A percentile compares a stretch with the other conserved stretches of the same genome.
phyloP scores from a whole-genome alignment of 495 filamentous ascomycete species.

The Lepraria neglecta region DNA sequence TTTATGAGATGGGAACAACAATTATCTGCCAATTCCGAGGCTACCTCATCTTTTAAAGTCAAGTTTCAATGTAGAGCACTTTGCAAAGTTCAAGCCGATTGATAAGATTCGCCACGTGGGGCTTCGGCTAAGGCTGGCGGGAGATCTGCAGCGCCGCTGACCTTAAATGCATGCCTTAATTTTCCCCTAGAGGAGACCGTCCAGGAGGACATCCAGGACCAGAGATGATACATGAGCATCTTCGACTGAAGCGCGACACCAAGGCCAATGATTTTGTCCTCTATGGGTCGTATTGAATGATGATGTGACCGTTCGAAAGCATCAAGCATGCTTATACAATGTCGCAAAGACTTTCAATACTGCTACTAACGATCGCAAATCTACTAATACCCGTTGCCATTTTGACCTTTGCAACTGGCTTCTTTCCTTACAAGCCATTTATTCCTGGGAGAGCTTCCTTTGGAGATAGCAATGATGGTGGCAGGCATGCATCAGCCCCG shows the following conservation, averaged over 20 bases:
- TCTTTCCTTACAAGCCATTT: constrained; percentile 96
- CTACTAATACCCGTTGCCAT: constrained; percentile 70
- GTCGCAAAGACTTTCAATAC: constrained; percentile 7
- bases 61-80: not conserved
- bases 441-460: constrained; percentile 73
- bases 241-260: not conserved
- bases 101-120: not conserved
- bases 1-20: not conserved
- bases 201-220: not conserved
- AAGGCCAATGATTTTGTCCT: not conserved
- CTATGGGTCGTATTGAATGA: not conserved
- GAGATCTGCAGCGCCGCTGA: not conserved
- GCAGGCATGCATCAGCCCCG: constrained; percentile 48
- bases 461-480: constrained; percentile 39
- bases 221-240: not conserved
- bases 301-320: not conserved
- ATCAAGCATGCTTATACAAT: constrained; percentile 8
- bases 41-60: too few relatives aligned
- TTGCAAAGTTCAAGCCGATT: not conserved
- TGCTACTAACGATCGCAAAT: constrained; percentile 56
- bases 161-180: not conserved
- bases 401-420: constrained; percentile 78
- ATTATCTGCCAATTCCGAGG: not conserved
- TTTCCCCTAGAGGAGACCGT: not conserved
- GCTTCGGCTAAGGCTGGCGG: constrained; percentile 7